Evolutionary conservation across 2,329 filamentous ascomycete genomes (phyloP).

Genomic region (Diplocarpon rosae): DNA sequence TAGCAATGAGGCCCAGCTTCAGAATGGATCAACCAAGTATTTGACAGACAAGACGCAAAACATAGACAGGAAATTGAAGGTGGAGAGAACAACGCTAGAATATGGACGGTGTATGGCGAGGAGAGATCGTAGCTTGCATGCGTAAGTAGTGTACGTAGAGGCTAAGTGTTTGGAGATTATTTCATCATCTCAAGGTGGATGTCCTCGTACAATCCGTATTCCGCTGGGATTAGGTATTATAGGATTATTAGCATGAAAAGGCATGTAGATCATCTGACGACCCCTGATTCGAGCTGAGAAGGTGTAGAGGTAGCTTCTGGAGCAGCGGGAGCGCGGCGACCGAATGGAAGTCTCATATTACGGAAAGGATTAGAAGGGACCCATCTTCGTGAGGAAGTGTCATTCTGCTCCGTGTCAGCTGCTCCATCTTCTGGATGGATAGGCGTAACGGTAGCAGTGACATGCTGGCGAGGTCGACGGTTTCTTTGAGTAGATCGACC

Average conservation of each 20-base stretch:
- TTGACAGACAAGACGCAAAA: slow-evolving; percentile 2
- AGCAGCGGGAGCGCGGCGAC: slow-evolving; percentile 10
- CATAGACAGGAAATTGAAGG: slow-evolving; percentile 3
- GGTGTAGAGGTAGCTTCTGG: slow-evolving; percentile 17
- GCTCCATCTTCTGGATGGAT: slow-evolving; percentile 1
- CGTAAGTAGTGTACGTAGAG: too few relatives aligned
- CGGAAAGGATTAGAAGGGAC: slow-evolving; percentile 22
- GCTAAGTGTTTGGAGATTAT: too few relatives aligned
- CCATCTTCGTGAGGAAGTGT: slow-evolving; percentile 16
- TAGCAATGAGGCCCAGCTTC: not conserved
- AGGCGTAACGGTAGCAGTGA: slow-evolving; percentile 4
- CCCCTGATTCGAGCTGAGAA: slow-evolving; percentile 27
- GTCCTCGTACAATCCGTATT: not conserved
- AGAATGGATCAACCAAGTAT: slow-evolving; percentile 3
- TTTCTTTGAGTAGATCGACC: slow-evolving; percentile 4
- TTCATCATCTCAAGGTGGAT: not conserved
- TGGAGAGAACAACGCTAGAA: slow-evolving; percentile 17
- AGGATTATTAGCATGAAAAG: not conserved
- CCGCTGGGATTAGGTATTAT: not conserved
- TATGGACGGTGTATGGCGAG: slow-evolving; percentile 8
- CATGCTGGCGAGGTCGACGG: slow-evolving; percentile 12
- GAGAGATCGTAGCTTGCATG: not conserved
- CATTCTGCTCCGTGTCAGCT: slow-evolving; percentile 4
- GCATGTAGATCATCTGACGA: slow-evolving; percentile 15
- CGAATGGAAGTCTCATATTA: slow-evolving; percentile 14